Base-by-base conservation (phyloP, 2,329 filamentous ascomycete species). In the Colletotrichum sp. region DNA sequence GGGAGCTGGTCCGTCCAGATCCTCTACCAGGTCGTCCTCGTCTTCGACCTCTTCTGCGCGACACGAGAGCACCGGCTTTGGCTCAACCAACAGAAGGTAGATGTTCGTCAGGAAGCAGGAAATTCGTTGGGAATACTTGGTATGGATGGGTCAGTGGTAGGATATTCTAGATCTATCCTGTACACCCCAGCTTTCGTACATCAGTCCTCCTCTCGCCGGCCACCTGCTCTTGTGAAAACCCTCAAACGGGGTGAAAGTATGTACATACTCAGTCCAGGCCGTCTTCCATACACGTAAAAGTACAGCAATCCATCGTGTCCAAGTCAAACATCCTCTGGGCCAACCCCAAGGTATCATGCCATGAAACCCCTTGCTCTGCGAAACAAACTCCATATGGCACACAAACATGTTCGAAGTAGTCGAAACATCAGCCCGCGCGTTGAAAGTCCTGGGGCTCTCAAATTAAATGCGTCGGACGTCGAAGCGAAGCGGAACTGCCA, bases 11-110 rank as follows among this genome's bases (percentile, higher is more conserved):
- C 78, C 83, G 77, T 83, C 82, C 75, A 83, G 83, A 32, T 83
- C 82, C 3, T 83, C 84, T 4, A 86, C 86, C 1, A 81, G 83
- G 18, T 85, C 84, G 3, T 84, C 85, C 15, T 85, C 84, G 56
- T 89, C 87, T 10, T 89, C 87, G 10, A 85, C 84, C 55, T 89
- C 87, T 9, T 89, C 87, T 10, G 86, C 88, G 16, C 89, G 90
- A 69, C 89, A 93, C 79, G 90, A 93, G 79, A 94, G 92, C 79
- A 95, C 93, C 1, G 94, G 94, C 0, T 95, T 94, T 80, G 94
- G 94, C 10, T 93, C 92, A 10, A 95, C 94, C 0, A 90, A 87
- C 74, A 87, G 92, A 73, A 88, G 91, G 79, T 93, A 80, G 75
- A 5, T 13, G 10, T 58, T 28, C 8, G 5, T 62, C 27, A 28